Evolutionary conservation across 2,329 filamentous ascomycete species (phyloP), one percentile per base, ranked within the genome.

Genomic region (Orbilia quercus): DNA sequence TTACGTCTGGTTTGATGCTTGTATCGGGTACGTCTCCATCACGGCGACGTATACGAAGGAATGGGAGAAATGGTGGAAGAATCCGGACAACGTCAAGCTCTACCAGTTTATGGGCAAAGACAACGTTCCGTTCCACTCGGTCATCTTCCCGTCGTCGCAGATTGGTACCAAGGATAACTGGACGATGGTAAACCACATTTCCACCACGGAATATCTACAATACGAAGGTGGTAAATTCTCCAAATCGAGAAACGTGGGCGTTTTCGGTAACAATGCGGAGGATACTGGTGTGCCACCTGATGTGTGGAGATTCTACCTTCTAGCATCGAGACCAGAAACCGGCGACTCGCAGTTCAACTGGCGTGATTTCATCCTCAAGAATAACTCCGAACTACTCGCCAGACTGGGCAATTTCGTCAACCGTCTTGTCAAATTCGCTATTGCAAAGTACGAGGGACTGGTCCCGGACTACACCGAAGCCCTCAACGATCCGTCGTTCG

Each of bases 41-140:
- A 96, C 93, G 1, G 91, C 91, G 75, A 92, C 88, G 77, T 96
- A 96, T 81, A 96, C 92, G 3, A 85, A 88, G 47, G 85, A 96
- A 75, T 97, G 93, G 93, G 89, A 96, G 83, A 86, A 91, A 79
- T 97, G 93, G 93, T 97, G 93, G 93, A 89, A 90, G 79, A 90
- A 96, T 80, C 91, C 92, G 0, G 89, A 96, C 47, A 85, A 96
- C 34, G 92, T 97, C 51, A 87, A 90, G 79, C 86, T 97, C 11
- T 96, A 95, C 81, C 93, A 97, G 82, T 96, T 97, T 84, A 91
- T 96, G 87, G 93, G 93, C 82, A 97, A 96, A 81, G 91, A 94
- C 80, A 93, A 94, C 76, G 90, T 91, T 14, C 88, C 88, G 5
- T 95, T 94, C 84, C 92, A 96, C 82, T 91, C 90, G 47, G 91